A percentile compares a stretch with the other conserved stretches of the same genome.
phyloP scores from a whole-genome alignment of 2,329 filamentous ascomycete genomes.

The Chaetomiaceae sp. region DNA sequence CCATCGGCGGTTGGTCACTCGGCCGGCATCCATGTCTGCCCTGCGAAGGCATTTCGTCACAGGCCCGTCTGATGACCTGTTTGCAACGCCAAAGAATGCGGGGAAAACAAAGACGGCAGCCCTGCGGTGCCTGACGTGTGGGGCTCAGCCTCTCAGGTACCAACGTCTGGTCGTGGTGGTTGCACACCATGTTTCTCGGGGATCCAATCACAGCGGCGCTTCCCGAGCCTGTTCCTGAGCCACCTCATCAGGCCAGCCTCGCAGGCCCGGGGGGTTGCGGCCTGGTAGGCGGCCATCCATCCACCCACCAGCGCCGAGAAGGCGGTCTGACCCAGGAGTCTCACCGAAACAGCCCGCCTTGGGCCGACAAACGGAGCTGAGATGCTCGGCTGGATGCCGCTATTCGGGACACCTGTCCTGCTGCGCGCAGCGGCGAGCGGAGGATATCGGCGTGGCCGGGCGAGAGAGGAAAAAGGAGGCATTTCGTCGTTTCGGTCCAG shows the following conservation, averaged over 20 bases:
- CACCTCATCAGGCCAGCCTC: neutral
- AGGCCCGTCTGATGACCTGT: slow-evolving; percentile 6
- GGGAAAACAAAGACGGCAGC: slow-evolving; percentile 16
- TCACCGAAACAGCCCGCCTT: no score
- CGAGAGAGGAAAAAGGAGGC: neutral
- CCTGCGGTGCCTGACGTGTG: slow-evolving; percentile 9
- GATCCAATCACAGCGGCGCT: slow-evolving; percentile 11
- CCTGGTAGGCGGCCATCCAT: neutral
- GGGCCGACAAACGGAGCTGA: neutral
- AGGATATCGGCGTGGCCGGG: slow-evolving; percentile 4
- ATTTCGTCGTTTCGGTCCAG: neutral
- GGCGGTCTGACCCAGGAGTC: no score
- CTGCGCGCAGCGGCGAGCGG: neutral
- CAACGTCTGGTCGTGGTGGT: neutral
- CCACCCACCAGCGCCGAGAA: neutral
- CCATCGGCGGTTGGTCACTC: slow-evolving; percentile 6
- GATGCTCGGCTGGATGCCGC: slow-evolving; percentile 2
- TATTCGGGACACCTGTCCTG: neutral
- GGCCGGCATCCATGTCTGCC: neutral
- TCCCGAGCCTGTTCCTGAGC: slow-evolving; percentile 17
- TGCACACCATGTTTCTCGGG: neutral
- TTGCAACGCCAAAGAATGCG: slow-evolving; percentile 5
- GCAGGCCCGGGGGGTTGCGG: neutral
- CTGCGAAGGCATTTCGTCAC: slow-evolving; percentile 7
- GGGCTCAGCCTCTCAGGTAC: neutral